Evolutionary conservation across 305 asterid genomes (phyloP).

Genomic region (Solanum chacoense): DNA sequence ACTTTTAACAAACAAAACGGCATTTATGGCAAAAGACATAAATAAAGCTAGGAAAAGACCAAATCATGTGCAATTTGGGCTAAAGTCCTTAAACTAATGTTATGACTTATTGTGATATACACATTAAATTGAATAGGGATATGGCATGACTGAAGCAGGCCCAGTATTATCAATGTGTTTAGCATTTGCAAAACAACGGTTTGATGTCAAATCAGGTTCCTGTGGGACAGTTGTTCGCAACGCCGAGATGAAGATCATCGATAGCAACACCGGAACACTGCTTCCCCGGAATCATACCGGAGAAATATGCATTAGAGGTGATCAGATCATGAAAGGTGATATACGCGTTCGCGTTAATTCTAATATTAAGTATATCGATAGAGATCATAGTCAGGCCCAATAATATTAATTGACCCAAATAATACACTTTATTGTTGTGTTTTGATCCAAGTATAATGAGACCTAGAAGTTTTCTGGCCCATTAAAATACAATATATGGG

Average conservation of each 20-base stretch:
- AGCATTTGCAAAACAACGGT: slow-evolving; percentile 46
- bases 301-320: slow-evolving; percentile 42
- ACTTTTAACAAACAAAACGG: neutral
- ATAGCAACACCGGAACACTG: slow-evolving; percentile 29
- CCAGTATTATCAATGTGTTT: slow-evolving; percentile 38
- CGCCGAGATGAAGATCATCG: slow-evolving; percentile 42
- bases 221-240: slow-evolving; percentile 54
- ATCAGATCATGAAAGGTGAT: slow-evolving; percentile 49
- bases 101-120: neutral
- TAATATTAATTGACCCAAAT: neutral
- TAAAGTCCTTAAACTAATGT: neutral
- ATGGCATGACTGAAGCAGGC: slow-evolving; percentile 72
- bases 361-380: neutral
- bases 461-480: neutral
- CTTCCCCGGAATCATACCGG: slow-evolving; percentile 40
- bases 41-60: neutral
- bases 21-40: neutral
- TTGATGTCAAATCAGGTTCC: slow-evolving; percentile 40
- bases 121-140: slow-evolving; percentile 26
- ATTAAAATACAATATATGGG: neutral
- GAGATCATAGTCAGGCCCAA: neutral
- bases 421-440: neutral
- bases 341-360: neutral
- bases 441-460: neutral
- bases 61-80: neutral